Percentiles rank a stretch among this genome's conserved stretches.
These are phyloP conservation scores for Tetrapisispora taiwanensis DNA, from an alignment of 805 yeast genomes.

Conservation along the genomic window DNA sequence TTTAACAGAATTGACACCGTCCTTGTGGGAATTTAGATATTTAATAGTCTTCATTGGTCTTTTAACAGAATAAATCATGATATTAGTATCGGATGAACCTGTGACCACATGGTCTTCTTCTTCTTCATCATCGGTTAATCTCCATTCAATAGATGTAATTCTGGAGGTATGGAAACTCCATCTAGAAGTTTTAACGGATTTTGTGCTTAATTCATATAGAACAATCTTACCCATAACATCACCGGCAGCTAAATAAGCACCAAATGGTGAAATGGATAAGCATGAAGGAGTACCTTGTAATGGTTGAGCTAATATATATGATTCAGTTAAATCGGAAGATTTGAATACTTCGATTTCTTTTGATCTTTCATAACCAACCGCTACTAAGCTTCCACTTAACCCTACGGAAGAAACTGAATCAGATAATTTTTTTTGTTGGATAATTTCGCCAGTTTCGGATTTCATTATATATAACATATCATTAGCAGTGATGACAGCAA, in stretches of 20 bases:
- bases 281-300: conserved; percentile 54
- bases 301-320: conserved; percentile 31
- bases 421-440: conserved; percentile 25
- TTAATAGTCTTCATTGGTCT: conserved; percentile 72
- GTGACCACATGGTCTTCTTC: conserved; percentile 66
- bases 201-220: conserved; percentile 49
- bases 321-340: conserved; percentile 22
- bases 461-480: conserved; percentile 30
- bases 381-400: conserved; percentile 34
- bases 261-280: conserved; percentile 62
- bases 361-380: conserved; percentile 39
- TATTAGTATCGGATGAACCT: conserved; percentile 75
- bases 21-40: conserved; percentile 72
- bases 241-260: conserved; percentile 66
- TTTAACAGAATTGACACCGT: conserved; percentile 64
- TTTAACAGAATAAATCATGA: conserved; percentile 69
- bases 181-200: conserved; percentile 60
- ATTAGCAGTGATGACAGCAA: conserved; percentile 39
- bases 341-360: conserved; percentile 35
- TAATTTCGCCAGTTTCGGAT: conserved; percentile 28
- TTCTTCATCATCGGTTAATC: conserved; percentile 30
- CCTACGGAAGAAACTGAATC: conserved; percentile 40
- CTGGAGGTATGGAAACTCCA: conserved; percentile 94
- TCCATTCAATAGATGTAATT: conserved; percentile 73
- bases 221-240: conserved; percentile 79